Base-by-base conservation (phyloP, 2,329 filamentous ascomycete species). In the Penicillium frequentans region DNA sequence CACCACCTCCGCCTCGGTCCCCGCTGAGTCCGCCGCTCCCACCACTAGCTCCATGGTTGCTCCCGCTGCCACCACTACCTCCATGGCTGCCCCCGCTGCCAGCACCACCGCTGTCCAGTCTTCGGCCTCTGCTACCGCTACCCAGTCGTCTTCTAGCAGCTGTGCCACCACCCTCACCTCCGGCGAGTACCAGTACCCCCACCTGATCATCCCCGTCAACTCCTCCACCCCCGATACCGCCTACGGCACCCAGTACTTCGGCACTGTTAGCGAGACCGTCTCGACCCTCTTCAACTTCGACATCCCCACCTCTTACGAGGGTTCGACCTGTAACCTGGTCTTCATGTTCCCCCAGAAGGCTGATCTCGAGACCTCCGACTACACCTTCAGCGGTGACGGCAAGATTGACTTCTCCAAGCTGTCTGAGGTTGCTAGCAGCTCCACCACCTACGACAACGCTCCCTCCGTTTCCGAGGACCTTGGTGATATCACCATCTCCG, bases 281-380 rank as follows among this genome's bases (percentile, higher is more conserved):
- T 83, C 82, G 10, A 82, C 82, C 13, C 82, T 89, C 67, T 90
- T 87, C 81, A 88, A 88, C 77, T 90, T 90, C 73, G 85, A 88
- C 67, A 83, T 90, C 44, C 83, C 83, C 1, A 60, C 72, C 4
- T 72, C 74, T 5, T 80, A 84, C 64, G 64, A 76, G 9, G 84
- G 83, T 63, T 84, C 84, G 73, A 83, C 83, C 66, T 90, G 87
- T 76, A 82, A 79, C 54, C 76, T 90, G 9, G 76, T 86, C 55
- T 90, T 90, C 81, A 77, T 88, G 45, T 83, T 89, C 73, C 87
- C 88, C 11, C 63, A 76, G 50, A 72, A 84, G 59, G 65, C 77
- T 16, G 72, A 86, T 33, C 81, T 88, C n/a, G 73, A 84, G 72
- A 86, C 85, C 1, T 86, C 85, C 0, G 77, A 78, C 11, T 88